phyloP scores from a whole-genome alignment of 139 green algal species.

The Micromonas pusilla region DNA sequence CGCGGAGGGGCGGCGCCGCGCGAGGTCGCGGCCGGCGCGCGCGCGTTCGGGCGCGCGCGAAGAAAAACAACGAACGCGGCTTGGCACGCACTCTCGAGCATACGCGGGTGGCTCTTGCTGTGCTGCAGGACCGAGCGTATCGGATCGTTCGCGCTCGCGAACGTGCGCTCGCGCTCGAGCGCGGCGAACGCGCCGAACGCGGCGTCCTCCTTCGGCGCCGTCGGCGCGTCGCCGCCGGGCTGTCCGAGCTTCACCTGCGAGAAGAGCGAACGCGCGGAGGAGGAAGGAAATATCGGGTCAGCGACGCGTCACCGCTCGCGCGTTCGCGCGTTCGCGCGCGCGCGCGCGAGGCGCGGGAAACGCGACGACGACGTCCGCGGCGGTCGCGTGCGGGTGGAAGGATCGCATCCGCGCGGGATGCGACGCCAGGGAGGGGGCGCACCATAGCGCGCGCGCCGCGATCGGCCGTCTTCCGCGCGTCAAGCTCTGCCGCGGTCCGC shows the following conservation, averaged over 20 bases:
- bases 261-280: too few relatives aligned
- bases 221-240: too few relatives aligned
- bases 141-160: neutral
- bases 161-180: neutral
- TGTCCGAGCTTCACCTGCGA: too few relatives aligned
- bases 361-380: neutral
- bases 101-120: slow-evolving; percentile 19
- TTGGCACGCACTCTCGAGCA: slow-evolving; percentile 21
- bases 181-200: neutral
- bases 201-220: neutral
- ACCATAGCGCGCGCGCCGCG: too few relatives aligned
- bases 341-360: neutral
- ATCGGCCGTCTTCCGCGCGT: too few relatives aligned
- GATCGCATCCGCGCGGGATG: neutral
- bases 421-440: too few relatives aligned
- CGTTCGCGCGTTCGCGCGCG: too few relatives aligned
- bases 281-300: too few relatives aligned
- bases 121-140: slow-evolving; percentile 1
- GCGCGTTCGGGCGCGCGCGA: neutral
- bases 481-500: too few relatives aligned
- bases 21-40: neutral
- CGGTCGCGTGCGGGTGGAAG: neutral
- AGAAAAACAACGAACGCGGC: neutral
- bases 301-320: too few relatives aligned
- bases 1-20: neutral